phyloP scores from a whole-genome alignment of 495 filamentous ascomycete species.

The Acidiella bohemica region DNA sequence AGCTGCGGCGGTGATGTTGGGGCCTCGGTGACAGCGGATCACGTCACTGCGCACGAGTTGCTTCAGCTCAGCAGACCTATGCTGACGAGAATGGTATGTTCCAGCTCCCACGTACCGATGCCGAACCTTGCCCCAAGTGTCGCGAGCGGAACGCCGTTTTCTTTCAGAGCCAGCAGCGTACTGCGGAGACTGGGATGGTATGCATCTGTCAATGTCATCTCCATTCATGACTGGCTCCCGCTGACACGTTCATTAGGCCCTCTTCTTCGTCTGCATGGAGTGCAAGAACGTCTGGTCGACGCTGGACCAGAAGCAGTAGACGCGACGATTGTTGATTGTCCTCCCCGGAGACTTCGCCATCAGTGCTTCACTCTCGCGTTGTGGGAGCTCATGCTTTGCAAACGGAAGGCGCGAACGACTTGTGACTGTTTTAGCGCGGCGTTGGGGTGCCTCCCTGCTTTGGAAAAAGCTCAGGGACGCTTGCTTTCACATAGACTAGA shows the following conservation, averaged over 20 bases:
- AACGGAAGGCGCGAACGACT: no score
- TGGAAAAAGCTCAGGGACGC: no score
- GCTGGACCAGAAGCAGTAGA: constrained; percentile 8
- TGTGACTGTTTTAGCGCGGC: no score
- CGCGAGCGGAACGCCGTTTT: constrained; percentile 79
- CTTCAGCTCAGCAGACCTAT: constrained; percentile 5
- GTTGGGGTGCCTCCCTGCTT: no score
- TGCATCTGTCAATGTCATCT: constrained; percentile 17
- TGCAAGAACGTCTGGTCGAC: constrained; percentile 68
- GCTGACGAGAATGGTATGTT: constrained; percentile 34
- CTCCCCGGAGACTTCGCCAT: no score
- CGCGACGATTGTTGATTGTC: no score
- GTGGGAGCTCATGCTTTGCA: no score
- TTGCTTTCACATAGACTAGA: no score
- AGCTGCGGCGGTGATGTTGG: no score
- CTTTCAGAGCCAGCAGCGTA: constrained; percentile 96
- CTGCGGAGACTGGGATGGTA: constrained; percentile 95
- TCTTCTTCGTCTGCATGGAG: constrained; percentile 90
- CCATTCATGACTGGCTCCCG: not conserved
- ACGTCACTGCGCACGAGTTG: no score
- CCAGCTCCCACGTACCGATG: constrained; percentile 33
- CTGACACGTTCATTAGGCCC: constrained; percentile 48
- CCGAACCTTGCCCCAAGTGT: constrained; percentile 71
- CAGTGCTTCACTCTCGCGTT: no score
- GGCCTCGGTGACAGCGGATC: no score